Evolutionary conservation across 2,329 filamentous ascomycete species (phyloP), one percentile per base, ranked within the genome.

Genomic region (Verticillium zaregamsianum): DNA sequence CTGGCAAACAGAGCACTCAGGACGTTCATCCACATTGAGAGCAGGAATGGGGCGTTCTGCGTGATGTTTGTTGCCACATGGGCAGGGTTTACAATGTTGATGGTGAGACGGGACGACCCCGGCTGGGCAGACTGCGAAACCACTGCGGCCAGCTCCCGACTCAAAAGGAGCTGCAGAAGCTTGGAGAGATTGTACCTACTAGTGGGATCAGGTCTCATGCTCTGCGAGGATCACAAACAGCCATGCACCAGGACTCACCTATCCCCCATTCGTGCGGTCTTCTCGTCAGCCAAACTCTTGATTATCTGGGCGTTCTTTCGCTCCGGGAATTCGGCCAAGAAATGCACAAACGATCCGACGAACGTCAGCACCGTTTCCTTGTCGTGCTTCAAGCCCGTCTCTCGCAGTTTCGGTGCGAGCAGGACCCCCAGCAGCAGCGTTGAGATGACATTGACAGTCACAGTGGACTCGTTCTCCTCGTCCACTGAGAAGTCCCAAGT

Each of bases 391-490:
- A 56, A 3, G 63, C 61, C 7, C 33, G 33, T 35, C 14, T 35
- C 33, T 5, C 33, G 9, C 33, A 35, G 64, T 23, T 69, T 65
- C 0, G 80, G 80, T 15, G 84, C 66, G 9, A 81, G 64, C 49
- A 77, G 62, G 4, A 82, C 57, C 0, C 74, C 74, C 58, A 83
- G 71, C 12, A 83, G 68, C 25, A 79, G 75, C 0, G 77, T 81
- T 2, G 73, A 73, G 28, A 82, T 68, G 14, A 80, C 75, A 64
- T 83, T 83, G 45, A 82, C 73, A 3, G 76, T 77, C 57, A 82
- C 67, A 17, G 71, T 76, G 12, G 66, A 66, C 66, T 82, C 80
- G 58, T 76, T 71, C 3, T 76, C 79, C 59, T 79, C 77, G 12
- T 69, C 64, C 49, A 68, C 54, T 12, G 63, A 49, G 17, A 63